phyloP scores from a whole-genome alignment of 371 early-diverging fungal species.

The Circinella umbellata region DNA sequence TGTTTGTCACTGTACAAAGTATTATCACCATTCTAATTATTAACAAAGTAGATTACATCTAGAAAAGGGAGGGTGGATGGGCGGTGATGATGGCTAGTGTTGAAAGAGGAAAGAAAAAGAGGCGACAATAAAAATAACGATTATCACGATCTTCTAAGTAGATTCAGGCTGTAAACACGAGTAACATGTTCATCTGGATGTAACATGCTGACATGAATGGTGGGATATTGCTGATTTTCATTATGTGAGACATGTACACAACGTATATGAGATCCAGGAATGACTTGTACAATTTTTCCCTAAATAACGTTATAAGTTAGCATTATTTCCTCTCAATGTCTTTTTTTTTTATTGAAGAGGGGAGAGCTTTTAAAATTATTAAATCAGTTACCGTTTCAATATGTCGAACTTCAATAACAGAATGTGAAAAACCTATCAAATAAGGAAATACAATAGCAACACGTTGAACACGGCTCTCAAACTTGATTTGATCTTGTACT shows the following conservation, averaged over 20 bases:
- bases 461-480: conserved; percentile 28
- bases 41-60: no score
- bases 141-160: background rate
- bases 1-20: no score
- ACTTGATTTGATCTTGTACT: conserved; percentile 23
- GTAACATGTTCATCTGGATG: conserved; percentile 24
- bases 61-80: no score
- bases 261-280: conserved; percentile 19
- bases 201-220: conserved; percentile 20
- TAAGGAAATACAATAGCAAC: conserved; percentile 35
- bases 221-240: conserved; percentile 6
- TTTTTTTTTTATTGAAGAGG: no score
- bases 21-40: no score
- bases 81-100: no score
- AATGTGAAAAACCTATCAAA: conserved; percentile 36
- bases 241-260: conserved; percentile 16
- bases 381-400: conserved; percentile 35
- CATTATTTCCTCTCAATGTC: no score
- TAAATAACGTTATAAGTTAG: background rate
- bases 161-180: conserved; percentile 20
- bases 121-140: background rate
- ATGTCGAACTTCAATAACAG: conserved; percentile 42
- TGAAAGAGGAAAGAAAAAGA: no score
- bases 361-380: no score
- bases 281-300: conserved; percentile 23